A percentile compares a stretch with the other conserved stretches of the same genome.
These are phyloP conservation scores for Naganishia randhawae DNA, from an alignment of 768 basidiomycete genomes.

Conservation along the genomic window DNA sequence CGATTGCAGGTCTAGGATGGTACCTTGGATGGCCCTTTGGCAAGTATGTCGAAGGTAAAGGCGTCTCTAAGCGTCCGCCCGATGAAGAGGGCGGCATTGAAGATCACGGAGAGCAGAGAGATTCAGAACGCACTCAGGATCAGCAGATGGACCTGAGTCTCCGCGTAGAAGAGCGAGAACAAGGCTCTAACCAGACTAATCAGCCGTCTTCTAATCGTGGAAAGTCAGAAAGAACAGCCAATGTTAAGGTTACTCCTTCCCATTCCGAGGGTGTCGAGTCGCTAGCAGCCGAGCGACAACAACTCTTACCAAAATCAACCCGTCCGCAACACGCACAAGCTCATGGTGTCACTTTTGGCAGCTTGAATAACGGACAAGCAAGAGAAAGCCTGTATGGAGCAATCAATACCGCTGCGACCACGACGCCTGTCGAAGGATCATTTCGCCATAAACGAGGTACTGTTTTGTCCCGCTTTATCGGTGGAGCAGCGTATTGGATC, in stretches of 20 bases:
- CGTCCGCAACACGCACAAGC: slow-evolving; percentile 13
- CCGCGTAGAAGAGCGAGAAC: background rate
- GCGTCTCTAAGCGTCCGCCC: slow-evolving; percentile 38
- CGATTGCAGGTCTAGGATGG: slow-evolving; percentile 89
- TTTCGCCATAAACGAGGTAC: slow-evolving; percentile 17
- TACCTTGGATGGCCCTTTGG: slow-evolving; percentile 98
- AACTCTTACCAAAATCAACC: slow-evolving; percentile 1
- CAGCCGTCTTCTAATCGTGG: background rate
- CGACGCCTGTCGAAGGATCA: background rate
- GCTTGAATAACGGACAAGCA: slow-evolving; percentile 34
- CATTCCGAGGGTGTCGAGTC: background rate
- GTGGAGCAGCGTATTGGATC: slow-evolving; percentile 77
- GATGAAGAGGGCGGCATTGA: slow-evolving; percentile 44
- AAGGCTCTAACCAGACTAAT: slow-evolving; percentile 29
- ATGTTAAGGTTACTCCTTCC: background rate
- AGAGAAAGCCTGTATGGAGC: slow-evolving; percentile 32
- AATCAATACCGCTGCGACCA: slow-evolving; percentile 4
- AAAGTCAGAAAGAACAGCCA: background rate
- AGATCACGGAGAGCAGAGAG: slow-evolving; percentile 48
- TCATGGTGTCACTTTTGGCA: slow-evolving; percentile 49
- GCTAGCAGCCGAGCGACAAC: slow-evolving; percentile 24
- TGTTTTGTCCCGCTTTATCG: slow-evolving; percentile 52
- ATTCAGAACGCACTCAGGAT: background rate
- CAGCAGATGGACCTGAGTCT: background rate
- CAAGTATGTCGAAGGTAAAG: slow-evolving; percentile 87